Percentiles rank a stretch among this genome's conserved stretches.
phyloP scores from a whole-genome alignment of 2,329 filamentous ascomycete genomes.

The Endocalyx cinctus region DNA sequence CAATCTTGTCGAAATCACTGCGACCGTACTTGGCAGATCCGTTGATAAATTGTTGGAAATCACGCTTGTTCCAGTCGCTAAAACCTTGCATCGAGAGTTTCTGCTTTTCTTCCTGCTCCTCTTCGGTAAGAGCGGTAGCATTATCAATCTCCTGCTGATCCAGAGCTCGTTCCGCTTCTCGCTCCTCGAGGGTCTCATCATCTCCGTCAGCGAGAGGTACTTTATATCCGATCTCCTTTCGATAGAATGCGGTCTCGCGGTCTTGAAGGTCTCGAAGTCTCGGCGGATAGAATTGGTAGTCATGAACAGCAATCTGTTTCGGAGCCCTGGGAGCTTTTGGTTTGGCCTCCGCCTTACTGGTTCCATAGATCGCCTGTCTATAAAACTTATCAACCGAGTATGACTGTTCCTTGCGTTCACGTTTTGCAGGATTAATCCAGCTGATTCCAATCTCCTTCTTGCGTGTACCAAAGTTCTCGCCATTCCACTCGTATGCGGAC shows the following conservation, averaged over 20 bases:
- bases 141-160: slow-evolving; percentile 94
- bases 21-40: slow-evolving; percentile 91
- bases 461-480: slow-evolving; percentile 85
- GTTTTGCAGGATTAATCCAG: slow-evolving; percentile 98
- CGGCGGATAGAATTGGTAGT: slow-evolving; percentile 94
- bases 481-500: slow-evolving; percentile 98
- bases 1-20: slow-evolving; percentile 77
- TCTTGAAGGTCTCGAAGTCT: slow-evolving; percentile 86
- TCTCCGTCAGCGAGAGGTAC: slow-evolving; percentile 83
- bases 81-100: slow-evolving; percentile 80
- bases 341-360: slow-evolving; percentile 77
- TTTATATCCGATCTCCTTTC: slow-evolving; percentile 95
- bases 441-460: slow-evolving; percentile 89
- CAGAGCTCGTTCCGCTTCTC: slow-evolving; percentile 79
- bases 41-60: slow-evolving; percentile 98
- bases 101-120: slow-evolving; percentile 84
- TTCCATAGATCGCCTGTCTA: slow-evolving; percentile 74
- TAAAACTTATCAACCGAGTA: slow-evolving; percentile 99
- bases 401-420: slow-evolving; percentile 94
- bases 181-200: slow-evolving; percentile 79
- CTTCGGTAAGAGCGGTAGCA: slow-evolving; percentile 80
- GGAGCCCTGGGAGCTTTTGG: slow-evolving; percentile 94
- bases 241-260: slow-evolving; percentile 90
- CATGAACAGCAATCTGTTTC: slow-evolving; percentile 86
- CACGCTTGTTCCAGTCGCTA: slow-evolving; percentile 89